Base-by-base conservation (phyloP, 805 yeast species). In the Metschnikowia drakensbergensis region DNA sequence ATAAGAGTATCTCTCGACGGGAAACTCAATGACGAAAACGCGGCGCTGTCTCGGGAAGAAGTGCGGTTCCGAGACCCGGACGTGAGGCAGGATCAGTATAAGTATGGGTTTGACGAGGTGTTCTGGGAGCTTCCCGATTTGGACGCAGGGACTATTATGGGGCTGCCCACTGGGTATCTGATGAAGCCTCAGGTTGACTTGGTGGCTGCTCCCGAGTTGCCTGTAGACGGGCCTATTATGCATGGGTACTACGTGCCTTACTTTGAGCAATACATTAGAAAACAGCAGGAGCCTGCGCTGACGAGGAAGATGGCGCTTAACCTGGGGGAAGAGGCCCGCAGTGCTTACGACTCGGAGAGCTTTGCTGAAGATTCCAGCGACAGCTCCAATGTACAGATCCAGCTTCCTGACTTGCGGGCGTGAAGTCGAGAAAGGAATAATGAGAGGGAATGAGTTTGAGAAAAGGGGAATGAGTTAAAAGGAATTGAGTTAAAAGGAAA, bases 361-460 rank as follows among this genome's bases (percentile, higher is more conserved):
- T 45, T 39, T 35, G 46, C 47, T 27, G 51, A 47, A 35, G 46
- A 26, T 51, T 61, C 40, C 57, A 67, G 59, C 38, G 64, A 60
- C 44, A 55, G 61, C 43, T 60, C 54, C 51, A 64, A 60, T 42
- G 64, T 67, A 27, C 67, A 62, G 49, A 66, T 66, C 48, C 66
- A 66, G 53, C 56, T 60, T 44, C 55, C 68, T 36, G 46, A 29
- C 13, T 50, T 31, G 34, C 50, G 28, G 13, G 23, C 27, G n/a
- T 22, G 34, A 17, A 6, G n/a, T 8, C 7, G 17, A 6, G 22
- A 22, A 5, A 40, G 17, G 29, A n/a, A 9, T 31, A 10, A 7
- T 31, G 7, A 11, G n/a, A 31, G 13, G 17, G 17, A 17, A 17
- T 17, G 17, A 17, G 17, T 17, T 17, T 17, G 17, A 17, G 17